These are phyloP conservation scores for Monilinia vaccinii-corymbosi DNA, from an alignment of 2,329 filamentous ascomycete genomes.

Conservation along the genomic window DNA sequence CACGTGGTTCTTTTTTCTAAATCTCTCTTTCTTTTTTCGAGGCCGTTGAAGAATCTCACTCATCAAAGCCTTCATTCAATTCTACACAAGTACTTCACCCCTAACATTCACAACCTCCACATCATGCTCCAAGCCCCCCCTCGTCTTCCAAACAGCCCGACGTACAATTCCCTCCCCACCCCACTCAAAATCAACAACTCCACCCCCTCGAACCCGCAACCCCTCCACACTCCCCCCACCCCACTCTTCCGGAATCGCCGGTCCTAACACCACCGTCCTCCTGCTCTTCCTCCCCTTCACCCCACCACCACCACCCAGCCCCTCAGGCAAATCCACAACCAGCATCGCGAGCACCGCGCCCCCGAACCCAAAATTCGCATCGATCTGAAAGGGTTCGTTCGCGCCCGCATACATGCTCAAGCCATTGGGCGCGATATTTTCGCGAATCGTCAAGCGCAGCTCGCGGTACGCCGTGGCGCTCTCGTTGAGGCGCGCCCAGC, in stretches of 20 bases:
- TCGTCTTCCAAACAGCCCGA: background rate
- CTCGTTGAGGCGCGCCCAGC: slow-evolving; percentile 46
- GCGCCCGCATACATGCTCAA: slow-evolving; percentile 42
- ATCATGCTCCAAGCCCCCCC: background rate
- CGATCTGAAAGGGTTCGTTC: slow-evolving; percentile 46
- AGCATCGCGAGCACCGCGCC: slow-evolving; percentile 44
- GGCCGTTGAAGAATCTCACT: too few species aligned
- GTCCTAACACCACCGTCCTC: slow-evolving; percentile 34
- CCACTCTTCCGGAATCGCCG: slow-evolving; percentile 39
- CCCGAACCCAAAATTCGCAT: slow-evolving; percentile 46
- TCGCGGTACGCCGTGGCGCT: slow-evolving; percentile 40
- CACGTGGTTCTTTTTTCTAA: too few species aligned
- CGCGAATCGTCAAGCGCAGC: slow-evolving; percentile 38
- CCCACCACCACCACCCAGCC: slow-evolving; percentile 2
- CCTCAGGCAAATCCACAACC: slow-evolving; percentile 39
- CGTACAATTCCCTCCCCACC: slow-evolving; percentile 18
- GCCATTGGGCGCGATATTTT: slow-evolving; percentile 42
- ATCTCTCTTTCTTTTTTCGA: too few species aligned
- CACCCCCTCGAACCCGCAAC: slow-evolving; percentile 37
- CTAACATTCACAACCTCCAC: background rate
- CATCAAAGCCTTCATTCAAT: background rate
- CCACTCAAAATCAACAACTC: slow-evolving; percentile 37
- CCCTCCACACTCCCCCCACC: slow-evolving; percentile 36
- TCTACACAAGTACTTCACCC: background rate
- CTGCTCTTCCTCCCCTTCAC: too few species aligned